Base-by-base conservation (phyloP, 208 protist genomes). In the Crithidia fasciculata region DNA sequence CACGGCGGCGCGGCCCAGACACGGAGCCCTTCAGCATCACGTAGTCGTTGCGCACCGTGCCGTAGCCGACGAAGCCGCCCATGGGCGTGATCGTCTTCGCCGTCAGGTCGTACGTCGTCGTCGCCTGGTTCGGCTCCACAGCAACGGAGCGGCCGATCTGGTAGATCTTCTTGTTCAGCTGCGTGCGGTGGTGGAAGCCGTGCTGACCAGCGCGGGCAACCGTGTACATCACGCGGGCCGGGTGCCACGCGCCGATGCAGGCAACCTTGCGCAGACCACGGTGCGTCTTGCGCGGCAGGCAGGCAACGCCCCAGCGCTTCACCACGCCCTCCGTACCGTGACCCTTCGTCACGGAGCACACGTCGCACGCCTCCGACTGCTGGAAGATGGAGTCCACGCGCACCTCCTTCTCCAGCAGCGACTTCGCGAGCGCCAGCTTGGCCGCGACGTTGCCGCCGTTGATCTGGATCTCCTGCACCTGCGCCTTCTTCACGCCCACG, bases 141-240 rank as follows among this genome's bases (percentile, higher is more conserved):
- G 81, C 76, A 45, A 87, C 82, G 69, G 89, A 89, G 80, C 89
- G 93, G 78, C 97, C 98, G 66, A 99, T 91, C 74, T 96, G 87
- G 98, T 99, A 99, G 88, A 99, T 99, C 95, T 99, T 99, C 97
- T 99, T 99, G 98, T 99, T 99, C 54, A 98, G 76, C 85, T 99
- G 98, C 45, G 98, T 99, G 73, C 99, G 90, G 95, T 99, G 98
- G 83, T 99, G 95, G 96, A 97, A 99, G 79, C 99, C 99, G 58
- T 94, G 79, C 96, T 99, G 99, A 98, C 99, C 99, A 74, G 98
- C 98, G 87, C 99, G 97, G 55, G 99, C 93, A 41, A 99, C 99
- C 36, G 98, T 95, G 86, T 87, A 99, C 60, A 86, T 83, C 56
- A 99, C 98, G 80, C 97, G 89, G 53, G 97, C 88, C 64, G 99